Conservation (phyloP, 495 filamentous ascomycete species). For the Friedmanniomyces endolithicus region DNA sequence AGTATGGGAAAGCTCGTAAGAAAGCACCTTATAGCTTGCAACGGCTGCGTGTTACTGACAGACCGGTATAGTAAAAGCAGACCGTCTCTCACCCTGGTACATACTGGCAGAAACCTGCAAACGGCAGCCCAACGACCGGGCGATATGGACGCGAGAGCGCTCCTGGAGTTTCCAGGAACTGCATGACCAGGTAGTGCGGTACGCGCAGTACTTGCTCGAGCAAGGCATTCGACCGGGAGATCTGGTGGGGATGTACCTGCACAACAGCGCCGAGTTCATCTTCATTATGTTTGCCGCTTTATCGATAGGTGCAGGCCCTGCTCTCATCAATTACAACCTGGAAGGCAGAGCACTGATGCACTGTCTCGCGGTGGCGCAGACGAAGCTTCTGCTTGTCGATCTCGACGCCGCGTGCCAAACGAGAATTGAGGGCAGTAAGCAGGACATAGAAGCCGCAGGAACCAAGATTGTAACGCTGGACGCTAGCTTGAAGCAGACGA, state of each 20-base stretch:
- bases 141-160: slow-evolving; percentile 1
- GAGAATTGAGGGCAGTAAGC: slow-evolving; percentile 42
- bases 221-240: slow-evolving; percentile 50
- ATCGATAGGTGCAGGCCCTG: slow-evolving; percentile 55
- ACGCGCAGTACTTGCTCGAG: slow-evolving; percentile 50
- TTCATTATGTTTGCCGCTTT: slow-evolving; percentile 48
- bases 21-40: too few relatives aligned
- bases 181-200: slow-evolving; percentile 46
- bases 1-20: slow-evolving; percentile 22
- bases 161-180: slow-evolving; percentile 44
- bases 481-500: slow-evolving; percentile 33
- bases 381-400: slow-evolving; percentile 53
- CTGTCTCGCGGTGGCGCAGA: slow-evolving; percentile 48
- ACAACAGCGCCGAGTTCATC: slow-evolving; percentile 56
- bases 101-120: not conserved
- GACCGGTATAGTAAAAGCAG: not conserved
- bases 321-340: slow-evolving; percentile 62
- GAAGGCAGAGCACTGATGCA: slow-evolving; percentile 52
- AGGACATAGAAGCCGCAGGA: slow-evolving; percentile 37
- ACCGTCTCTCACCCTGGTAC: slow-evolving; percentile 6
- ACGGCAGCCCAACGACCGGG: slow-evolving; percentile 5
- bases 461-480: slow-evolving; percentile 45
- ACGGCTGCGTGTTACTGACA: not conserved
- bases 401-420: slow-evolving; percentile 41
- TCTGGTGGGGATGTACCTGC: slow-evolving; percentile 55